Evolutionary conservation across 371 early-diverging fungal species (phyloP), one percentile per base, ranked within the genome.

Genomic region (Mucor plumbeus): DNA sequence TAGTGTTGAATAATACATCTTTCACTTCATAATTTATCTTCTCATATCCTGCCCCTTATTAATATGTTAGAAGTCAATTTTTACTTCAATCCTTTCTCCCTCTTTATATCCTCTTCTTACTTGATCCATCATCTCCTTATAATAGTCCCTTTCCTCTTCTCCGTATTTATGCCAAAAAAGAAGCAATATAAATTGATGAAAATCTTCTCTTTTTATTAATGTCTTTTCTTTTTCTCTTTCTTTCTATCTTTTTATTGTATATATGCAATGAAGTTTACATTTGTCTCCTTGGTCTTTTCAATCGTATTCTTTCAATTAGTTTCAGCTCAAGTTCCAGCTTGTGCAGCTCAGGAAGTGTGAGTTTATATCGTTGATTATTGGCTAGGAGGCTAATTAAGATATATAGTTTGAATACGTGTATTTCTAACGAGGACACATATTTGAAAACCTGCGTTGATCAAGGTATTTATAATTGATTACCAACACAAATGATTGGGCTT

Each of bases 341-440:
- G 77, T 64, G 55, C 70, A 19, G 78, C 65, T 36, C 75, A 75
- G 34, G 55, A 70, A 31, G 71, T 78, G 78, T 78, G 73, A 48
- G 75, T 50, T 31, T 60, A 11, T 8, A 43, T 9, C 34, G 1
- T 36, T 44, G 41, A 43, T 59, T 41, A 38, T 15, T 41, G 26
- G 26, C 26, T 26, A 26, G 26, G 26, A 26, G 3, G 26, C 26
- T 26, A 26, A 26, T 26, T 26, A 26, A 26, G 26, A 7, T 64
- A 40, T 1, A 41, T 64, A 78, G 79, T 15, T 69, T 78, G 7
- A 67, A 73, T 44, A 71, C 60, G 13, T 78, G 79, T 63, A 56
- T 69, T 36, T 59, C 61, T 36, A 75, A 70, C n/a, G 63, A 78
- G 55, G 76, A 78, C 26, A 68, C 21, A 17, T 76, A 76, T 35